Base-by-base conservation (phyloP, 140 eudicot genomes). In the Ambrosia hybrid region DNA sequence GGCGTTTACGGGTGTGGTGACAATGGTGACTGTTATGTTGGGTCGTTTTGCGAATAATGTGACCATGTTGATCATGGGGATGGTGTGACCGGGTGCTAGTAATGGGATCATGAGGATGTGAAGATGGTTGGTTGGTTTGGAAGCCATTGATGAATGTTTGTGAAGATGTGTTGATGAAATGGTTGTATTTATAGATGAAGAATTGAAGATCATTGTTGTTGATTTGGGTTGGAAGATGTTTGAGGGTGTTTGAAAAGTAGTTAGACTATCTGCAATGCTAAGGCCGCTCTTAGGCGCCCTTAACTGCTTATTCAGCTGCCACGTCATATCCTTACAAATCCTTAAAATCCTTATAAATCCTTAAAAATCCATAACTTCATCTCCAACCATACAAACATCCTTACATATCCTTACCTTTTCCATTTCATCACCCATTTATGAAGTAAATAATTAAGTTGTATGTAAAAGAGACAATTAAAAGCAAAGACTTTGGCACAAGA, bases 1-100 rank as follows among this genome's bases (percentile, higher is more conserved):
- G 43, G 95, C 83, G 57, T 88, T 88, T 51, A 45, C 57, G 11
- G 91, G 95, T 6, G 91, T 88, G 73, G 87, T 85, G 76, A 85
- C 85, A 8, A 88, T 53, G 78, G 84, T 88, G 34, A 76, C 68
- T 0, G n/a, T 62, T 0, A 81, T 83, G 4, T 55, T 39, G 3
- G 81, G 85, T 10, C 49, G 75, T 6, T 72, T 43, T 2, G 95
- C 83, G 3, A 88, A 55, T 7, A 85, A n/a, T 73, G 49, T 83
- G 63, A 91, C 88, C 6, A 62, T 37, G 68, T 13, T 11, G 68
- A 62, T 62, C 68, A 62, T 62, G 51, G 51, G 68, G 51, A 88
- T 88, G 62, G 83, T 83, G 81, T 88, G 95, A 45, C 95, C 79
- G 0, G 79, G 79, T 6, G 79, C 73, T 36, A 66, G 55, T 26